These are phyloP conservation scores for Curvularia sp. DNA, from an alignment of 2,329 filamentous ascomycete genomes.

Conservation along the genomic window DNA sequence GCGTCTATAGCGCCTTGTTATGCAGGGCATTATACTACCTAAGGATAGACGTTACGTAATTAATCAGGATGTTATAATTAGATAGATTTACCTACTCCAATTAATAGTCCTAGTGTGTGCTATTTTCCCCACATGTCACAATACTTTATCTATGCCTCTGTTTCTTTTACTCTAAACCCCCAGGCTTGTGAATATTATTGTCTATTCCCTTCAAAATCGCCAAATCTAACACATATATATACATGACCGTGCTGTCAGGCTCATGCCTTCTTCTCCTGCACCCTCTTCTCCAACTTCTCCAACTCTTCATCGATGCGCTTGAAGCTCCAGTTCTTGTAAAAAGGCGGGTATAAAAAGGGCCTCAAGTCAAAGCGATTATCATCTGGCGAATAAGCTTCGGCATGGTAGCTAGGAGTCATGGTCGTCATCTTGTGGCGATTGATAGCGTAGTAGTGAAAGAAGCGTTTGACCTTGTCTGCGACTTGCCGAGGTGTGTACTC, in stretches of 20 bases:
- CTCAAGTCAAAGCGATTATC: conserved; percentile 65
- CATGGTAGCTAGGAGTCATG: conserved; percentile 40
- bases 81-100: too few relatives aligned
- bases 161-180: background rate
- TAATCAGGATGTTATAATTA: too few relatives aligned
- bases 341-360: conserved; percentile 54
- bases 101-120: too few relatives aligned
- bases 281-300: conserved; percentile 38
- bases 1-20: too few relatives aligned
- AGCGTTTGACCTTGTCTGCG: conserved; percentile 55
- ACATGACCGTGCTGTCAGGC: background rate
- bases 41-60: too few relatives aligned
- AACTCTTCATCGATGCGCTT: conserved; percentile 51
- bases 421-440: conserved; percentile 38
- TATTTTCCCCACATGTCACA: too few relatives aligned
- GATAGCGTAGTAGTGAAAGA: conserved; percentile 45
- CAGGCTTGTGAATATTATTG: background rate
- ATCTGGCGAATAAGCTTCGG: conserved; percentile 61
- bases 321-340: conserved; percentile 46
- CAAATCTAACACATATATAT: background rate
- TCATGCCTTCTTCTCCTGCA: conserved; percentile 3
- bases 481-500: conserved; percentile 53
- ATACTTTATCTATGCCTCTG: background rate
- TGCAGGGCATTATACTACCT: too few relatives aligned
- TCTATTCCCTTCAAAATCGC: background rate